These are phyloP conservation scores for Neocallimastix lanati DNA, from an alignment of 192 early-diverging fungal genomes.

Conservation along the genomic window DNA sequence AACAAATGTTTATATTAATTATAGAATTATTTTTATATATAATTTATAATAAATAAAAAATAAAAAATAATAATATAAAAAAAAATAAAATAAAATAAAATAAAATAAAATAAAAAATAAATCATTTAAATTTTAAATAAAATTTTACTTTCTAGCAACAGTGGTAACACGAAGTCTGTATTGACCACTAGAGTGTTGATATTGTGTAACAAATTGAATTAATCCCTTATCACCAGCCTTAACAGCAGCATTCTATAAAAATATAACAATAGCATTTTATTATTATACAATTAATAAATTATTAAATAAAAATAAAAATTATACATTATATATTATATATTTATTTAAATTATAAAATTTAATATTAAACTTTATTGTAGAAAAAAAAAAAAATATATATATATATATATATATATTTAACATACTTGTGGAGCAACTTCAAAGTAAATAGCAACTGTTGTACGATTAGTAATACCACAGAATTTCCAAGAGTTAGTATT, in stretches of 20 bases:
- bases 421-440: conserved; percentile 75
- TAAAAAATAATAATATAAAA: background rate
- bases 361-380: too few relatives aligned
- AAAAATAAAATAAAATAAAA: background rate
- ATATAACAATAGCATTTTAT: too few relatives aligned
- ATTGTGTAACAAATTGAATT: conserved; percentile 88
- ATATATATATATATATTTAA: conserved; percentile 1
- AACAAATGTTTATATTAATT: too few relatives aligned
- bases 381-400: conserved; percentile 2
- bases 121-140: background rate
- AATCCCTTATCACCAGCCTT: conserved; percentile 61
- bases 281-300: too few relatives aligned
- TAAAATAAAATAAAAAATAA: background rate
- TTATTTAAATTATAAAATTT: too few relatives aligned
- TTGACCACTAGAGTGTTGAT: conserved; percentile 83
- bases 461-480: conserved; percentile 64
- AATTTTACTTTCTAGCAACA: conserved; percentile 62
- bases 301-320: too few relatives aligned
- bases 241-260: too few relatives aligned
- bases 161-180: conserved; percentile 86
- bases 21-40: too few relatives aligned
- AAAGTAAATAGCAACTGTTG: conserved; percentile 86
- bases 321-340: too few relatives aligned
- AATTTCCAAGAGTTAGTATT: conserved; percentile 91
- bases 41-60: too few relatives aligned